Percentiles rank a stretch among this genome's conserved stretches.
phyloP scores from a whole-genome alignment of 2,329 filamentous ascomycete species.

The Monilinia laxa region DNA sequence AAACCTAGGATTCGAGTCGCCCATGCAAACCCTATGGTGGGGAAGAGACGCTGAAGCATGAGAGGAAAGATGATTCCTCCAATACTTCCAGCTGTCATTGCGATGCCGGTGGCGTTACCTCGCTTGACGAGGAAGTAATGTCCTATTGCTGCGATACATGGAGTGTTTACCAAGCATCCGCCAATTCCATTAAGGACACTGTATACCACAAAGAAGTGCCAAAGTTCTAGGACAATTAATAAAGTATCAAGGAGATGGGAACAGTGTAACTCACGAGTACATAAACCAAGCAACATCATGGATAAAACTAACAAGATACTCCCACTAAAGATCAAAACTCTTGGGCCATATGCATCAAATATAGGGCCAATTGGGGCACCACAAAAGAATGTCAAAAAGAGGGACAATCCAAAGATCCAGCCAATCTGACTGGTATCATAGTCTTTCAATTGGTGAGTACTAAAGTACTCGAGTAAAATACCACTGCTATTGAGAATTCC shows the following conservation, averaged over 20 bases:
- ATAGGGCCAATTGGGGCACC: slow-evolving; percentile 68
- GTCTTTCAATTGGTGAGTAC: slow-evolving; percentile 57
- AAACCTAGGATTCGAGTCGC: slow-evolving; percentile 39
- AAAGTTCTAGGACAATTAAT: slow-evolving; percentile 50
- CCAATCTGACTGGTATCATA: slow-evolving; percentile 59
- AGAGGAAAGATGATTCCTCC: slow-evolving; percentile 57
- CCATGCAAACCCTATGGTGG: slow-evolving; percentile 41
- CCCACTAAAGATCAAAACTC: slow-evolving; percentile 40
- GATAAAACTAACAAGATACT: slow-evolving; percentile 36
- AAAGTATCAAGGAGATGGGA: background rate
- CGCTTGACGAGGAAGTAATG: slow-evolving; percentile 64
- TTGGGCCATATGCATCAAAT: slow-evolving; percentile 66
- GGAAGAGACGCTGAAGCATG: slow-evolving; percentile 43
- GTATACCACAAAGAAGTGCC: slow-evolving; percentile 68
- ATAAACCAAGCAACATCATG: slow-evolving; percentile 57
- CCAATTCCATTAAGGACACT: slow-evolving; percentile 62
- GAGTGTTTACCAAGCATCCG: slow-evolving; percentile 64
- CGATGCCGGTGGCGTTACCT: slow-evolving; percentile 65
- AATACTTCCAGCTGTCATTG: slow-evolving; percentile 60
- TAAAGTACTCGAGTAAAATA: slow-evolving; percentile 56
- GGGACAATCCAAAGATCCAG: slow-evolving; percentile 59
- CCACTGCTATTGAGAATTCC: slow-evolving; percentile 59
- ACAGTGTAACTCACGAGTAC: slow-evolving; percentile 46
- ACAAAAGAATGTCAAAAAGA: slow-evolving; percentile 68
- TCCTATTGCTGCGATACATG: slow-evolving; percentile 60